Conservation (phyloP, 345 rosid species). For the Arabidopsis thaliana region DNA sequence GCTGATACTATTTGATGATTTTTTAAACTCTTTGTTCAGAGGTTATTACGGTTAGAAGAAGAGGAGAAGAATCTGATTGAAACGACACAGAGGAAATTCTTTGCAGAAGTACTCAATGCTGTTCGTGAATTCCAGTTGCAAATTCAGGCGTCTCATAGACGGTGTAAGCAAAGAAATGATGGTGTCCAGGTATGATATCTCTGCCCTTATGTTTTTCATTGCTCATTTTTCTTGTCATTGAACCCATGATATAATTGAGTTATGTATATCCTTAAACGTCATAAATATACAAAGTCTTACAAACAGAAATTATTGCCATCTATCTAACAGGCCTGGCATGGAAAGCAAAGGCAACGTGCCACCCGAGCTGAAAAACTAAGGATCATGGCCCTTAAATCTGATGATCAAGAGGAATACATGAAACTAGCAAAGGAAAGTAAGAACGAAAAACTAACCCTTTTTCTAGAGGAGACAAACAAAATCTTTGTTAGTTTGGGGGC, state of each 20-base stretch:
- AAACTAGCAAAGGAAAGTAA: constrained; percentile 97
- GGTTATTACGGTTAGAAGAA: constrained; percentile 81
- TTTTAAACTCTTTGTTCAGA: constrained; percentile 52
- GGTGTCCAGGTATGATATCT: constrained; percentile 68
- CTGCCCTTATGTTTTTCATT: neutral
- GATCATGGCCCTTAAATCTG: constrained; percentile 92
- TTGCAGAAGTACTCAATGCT: constrained; percentile 82
- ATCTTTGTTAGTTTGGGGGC: constrained; percentile 95
- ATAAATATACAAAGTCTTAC: neutral
- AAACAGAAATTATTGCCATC: neutral
- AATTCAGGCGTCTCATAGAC: constrained; percentile 76
- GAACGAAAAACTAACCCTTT: constrained; percentile 84
- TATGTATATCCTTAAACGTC: neutral
- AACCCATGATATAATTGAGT: neutral
- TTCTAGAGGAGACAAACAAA: constrained; percentile 93
- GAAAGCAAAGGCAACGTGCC: constrained; percentile 94
- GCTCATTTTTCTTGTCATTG: neutral
- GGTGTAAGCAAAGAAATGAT: constrained; percentile 93
- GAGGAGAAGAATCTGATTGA: constrained; percentile 81
- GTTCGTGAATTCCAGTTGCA: constrained; percentile 89
- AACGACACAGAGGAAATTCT: constrained; percentile 79
- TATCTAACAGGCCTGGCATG: constrained; percentile 90
- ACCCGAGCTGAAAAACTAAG: constrained; percentile 96
- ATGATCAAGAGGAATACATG: constrained; percentile 97
- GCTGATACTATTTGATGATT: neutral